Percentiles rank a stretch among this genome's conserved stretches.
phyloP scores from a whole-genome alignment of 1,139 yeast species.

The Hemisphaericaspora subhashii region DNA sequence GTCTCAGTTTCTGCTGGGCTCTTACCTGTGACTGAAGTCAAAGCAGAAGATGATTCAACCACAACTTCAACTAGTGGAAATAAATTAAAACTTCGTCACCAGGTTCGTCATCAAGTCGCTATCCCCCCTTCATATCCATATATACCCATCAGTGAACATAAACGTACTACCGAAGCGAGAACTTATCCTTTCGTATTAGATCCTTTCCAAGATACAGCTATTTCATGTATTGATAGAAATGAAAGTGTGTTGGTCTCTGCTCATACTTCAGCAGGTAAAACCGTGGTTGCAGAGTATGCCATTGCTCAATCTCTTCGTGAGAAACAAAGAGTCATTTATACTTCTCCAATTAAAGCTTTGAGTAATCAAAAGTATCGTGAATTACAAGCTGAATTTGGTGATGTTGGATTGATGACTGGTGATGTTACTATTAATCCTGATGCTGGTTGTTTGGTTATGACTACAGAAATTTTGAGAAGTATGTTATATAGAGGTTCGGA shows the following conservation, averaged over 20 bases:
- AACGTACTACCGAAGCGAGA: constrained; percentile 71
- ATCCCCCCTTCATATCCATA: constrained; percentile 90
- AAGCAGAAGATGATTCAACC: constrained; percentile 34
- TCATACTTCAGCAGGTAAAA: constrained; percentile 98
- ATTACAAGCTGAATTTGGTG: constrained; percentile 86
- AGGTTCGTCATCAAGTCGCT: constrained; percentile 97
- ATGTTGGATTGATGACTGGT: constrained; percentile 97
- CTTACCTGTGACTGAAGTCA: constrained; percentile 32
- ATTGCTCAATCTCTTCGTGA: constrained; percentile 91
- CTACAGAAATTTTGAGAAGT: constrained; percentile 90
- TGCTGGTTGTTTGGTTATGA: constrained; percentile 96
- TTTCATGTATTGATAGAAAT: constrained; percentile 88
- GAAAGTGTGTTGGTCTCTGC: constrained; percentile 98
- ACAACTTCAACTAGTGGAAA: not conserved
- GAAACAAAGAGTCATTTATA: constrained; percentile 91
- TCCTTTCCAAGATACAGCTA: constrained; percentile 95
- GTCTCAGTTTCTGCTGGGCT: constrained; percentile 80
- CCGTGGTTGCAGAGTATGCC: constrained; percentile 98
- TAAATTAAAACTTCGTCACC: constrained; percentile 78
- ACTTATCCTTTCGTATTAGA: constrained; percentile 89
- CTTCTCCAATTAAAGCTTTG: constrained; percentile 96
- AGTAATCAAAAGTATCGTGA: constrained; percentile 97
- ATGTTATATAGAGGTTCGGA: constrained; percentile 95
- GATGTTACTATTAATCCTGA: constrained; percentile 97
- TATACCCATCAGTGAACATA: constrained; percentile 84